Evolutionary conservation across 2,329 filamentous ascomycete species (phyloP), one percentile per base, ranked within the genome.

Genomic region (Westerdykella aurantiaca): DNA sequence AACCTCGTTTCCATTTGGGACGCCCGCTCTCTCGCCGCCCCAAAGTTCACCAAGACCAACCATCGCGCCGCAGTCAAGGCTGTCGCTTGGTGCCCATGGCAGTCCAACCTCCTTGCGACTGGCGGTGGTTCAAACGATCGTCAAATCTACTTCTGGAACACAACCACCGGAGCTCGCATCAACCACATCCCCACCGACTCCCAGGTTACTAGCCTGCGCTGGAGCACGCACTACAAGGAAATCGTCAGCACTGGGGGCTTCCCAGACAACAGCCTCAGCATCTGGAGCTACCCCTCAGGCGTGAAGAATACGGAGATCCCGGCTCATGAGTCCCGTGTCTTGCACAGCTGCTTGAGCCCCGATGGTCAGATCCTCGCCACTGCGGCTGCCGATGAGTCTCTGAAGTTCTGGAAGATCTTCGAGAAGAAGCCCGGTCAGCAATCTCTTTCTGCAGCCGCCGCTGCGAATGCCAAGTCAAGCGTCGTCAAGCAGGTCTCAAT

Each of bases 401-500:
- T 98, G 69, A 98, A 98, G 76, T 98, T 98, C 79, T 98, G 93
- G 93, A 98, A 98, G 82, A 79, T 98, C 58, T 98, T 98, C 64
- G 93, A 98, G 79, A 96, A 95, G 81, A 97, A 96, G 81, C 77
- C 90, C 14, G 89, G 88, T 46, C 74, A 79, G 48, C 79, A 83
- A 41, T 79, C 81, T 39, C 66, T 76, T 25, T 75, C 82, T 43
- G 78, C 80, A 56, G 78, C 83, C 46, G 82, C 82, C 50, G 75
- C 85, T 47, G 84, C 84, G 39, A 80, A 79, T 69, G 91, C 91
- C 74, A 88, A 75, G 64, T 14, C 33, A 9, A 82, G 87, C 61
- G 85, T 91, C 78, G 82, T 82, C 66, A 96, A 95, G 82, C 88
- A 91, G 70, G 95, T 95, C 86, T 96, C 90, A 23, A 69, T 69